Percentiles rank a stretch among this genome's conserved stretches.
phyloP scores from a whole-genome alignment of 768 basidiomycete species.

The Amanita thiersii region DNA sequence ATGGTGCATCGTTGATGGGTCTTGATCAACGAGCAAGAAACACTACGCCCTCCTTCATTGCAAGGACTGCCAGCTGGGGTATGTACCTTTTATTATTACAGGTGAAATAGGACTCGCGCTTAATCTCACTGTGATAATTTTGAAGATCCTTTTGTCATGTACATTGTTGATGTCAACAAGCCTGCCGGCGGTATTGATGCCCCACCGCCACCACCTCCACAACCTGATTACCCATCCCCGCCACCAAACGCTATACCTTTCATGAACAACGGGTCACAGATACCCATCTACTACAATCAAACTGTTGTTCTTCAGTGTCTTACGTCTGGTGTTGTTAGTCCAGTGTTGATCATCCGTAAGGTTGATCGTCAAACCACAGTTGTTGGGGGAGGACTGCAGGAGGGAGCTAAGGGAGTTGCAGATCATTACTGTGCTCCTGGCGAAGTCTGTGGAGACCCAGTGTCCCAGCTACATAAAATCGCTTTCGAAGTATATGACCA shows the following conservation, averaged over 20 bases:
- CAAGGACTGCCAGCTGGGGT: conserved; percentile 89
- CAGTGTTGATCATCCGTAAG: conserved; percentile 88
- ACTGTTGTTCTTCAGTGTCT: conserved; percentile 92
- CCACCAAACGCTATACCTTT: conserved; percentile 88
- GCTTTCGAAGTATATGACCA: conserved; percentile 87
- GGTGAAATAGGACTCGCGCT: no score
- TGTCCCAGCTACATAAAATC: conserved; percentile 93
- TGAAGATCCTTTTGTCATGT: conserved; percentile 89
- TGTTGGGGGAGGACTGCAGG: conserved; percentile 85
- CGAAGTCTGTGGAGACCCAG: conserved; percentile 89
- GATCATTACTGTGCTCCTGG: conserved; percentile 78
- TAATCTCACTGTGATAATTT: no score
- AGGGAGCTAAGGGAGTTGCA: conserved; percentile 78
- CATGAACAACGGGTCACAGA: conserved; percentile 75
- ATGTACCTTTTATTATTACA: conserved; percentile 25
- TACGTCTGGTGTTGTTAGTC: conserved; percentile 89
- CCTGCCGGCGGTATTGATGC: conserved; percentile 71
- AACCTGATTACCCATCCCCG: conserved; percentile 85
- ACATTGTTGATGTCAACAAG: conserved; percentile 90
- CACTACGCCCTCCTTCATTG: conserved; percentile 82
- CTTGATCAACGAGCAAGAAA: conserved; percentile 62
- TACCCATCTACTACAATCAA: conserved; percentile 94
- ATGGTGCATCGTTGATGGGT: conserved; percentile 81
- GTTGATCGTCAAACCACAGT: conserved; percentile 87
- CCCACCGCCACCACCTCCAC: conserved; percentile 73